Base-by-base conservation (phyloP, 140 eudicot species). In the Flaveria floridana region DNA sequence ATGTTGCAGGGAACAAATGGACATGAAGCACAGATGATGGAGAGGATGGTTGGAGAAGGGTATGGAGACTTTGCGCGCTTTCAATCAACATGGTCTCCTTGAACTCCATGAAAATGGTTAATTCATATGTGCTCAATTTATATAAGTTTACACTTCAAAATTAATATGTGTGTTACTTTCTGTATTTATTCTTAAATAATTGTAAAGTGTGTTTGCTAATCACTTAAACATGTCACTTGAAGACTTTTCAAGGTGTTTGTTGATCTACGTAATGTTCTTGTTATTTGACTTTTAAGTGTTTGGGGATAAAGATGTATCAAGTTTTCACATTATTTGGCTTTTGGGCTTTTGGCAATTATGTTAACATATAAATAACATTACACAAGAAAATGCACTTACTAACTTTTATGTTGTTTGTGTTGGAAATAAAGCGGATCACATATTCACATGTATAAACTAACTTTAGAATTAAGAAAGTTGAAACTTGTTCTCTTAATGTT, bases 31-130 rank as follows among this genome's bases (percentile, higher is more conserved):
- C 84, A 80, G 65, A 86, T 79, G 74, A 80, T 81, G 81, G 94
- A 86, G 83, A 85, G 84, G 85, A 78, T 86, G 86, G 82, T 63
- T 37, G 92, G 89, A 83, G 87, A 89, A 83, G 85, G 84, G 78
- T 84, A 87, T 91, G 96, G 91, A 51, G 84, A 75, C 52, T 66
- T 77, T 83, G 87, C 94, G 75, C 88, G 78, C 42, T 79, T 85
- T 80, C 89, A 91, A 59, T 65, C 95, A 56, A 76, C 91, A 75
- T 89, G 91, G 89, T 87, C 89, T 52, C 78, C 87, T 77, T 88
- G 75, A 61, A 52, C 70, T 37, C 62, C 23, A 53, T 50, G 7
- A 21, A 21, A 34, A 57, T 20, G 30, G 50, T 7, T 26, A 57
- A 21, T 20, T 58, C 21, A 57, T 57, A 58, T 79, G 64, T 72